A percentile compares a stretch with the other conserved stretches of the same genome.
Conservation (phyloP, 805 yeast species). For the Candida fluviatilis region DNA sequence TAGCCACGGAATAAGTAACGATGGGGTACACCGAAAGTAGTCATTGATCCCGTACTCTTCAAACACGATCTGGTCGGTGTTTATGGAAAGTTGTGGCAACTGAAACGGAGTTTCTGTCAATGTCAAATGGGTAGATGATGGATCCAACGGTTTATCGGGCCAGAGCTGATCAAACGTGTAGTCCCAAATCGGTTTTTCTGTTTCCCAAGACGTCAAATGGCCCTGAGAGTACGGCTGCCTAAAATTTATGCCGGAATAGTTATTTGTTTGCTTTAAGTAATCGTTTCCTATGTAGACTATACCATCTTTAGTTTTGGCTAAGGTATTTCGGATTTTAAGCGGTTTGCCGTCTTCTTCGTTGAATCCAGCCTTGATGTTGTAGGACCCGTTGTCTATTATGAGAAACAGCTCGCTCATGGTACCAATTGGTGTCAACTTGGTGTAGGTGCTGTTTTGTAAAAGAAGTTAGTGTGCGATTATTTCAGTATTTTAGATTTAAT, state of each 20-base stretch:
- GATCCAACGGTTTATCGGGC: slow-evolving; percentile 14
- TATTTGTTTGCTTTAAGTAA: slow-evolving; percentile 57
- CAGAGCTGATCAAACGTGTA: slow-evolving; percentile 45
- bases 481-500: too few relatives aligned
- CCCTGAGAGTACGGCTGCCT: slow-evolving; percentile 87
- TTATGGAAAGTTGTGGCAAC: slow-evolving; percentile 73
- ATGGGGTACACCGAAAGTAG: slow-evolving; percentile 63
- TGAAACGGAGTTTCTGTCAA: slow-evolving; percentile 81
- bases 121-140: slow-evolving; percentile 46
- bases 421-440: too few relatives aligned
- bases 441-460: neutral
- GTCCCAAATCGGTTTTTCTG: slow-evolving; percentile 90
- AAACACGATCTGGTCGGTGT: slow-evolving; percentile 87
- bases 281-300: slow-evolving; percentile 66
- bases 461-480: too few relatives aligned
- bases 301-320: slow-evolving; percentile 74
- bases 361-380: slow-evolving; percentile 57
- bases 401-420: slow-evolving; percentile 25
- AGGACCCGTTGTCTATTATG: slow-evolving; percentile 88
- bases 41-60: slow-evolving; percentile 85
- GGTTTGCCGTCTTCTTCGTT: slow-evolving; percentile 9
- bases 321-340: slow-evolving; percentile 57
- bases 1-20: slow-evolving; percentile 37
- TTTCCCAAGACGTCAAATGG: slow-evolving; percentile 86
- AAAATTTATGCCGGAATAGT: slow-evolving; percentile 68